phyloP scores from a whole-genome alignment of 495 filamentous ascomycete genomes.

The Aspergillus conjunctus region DNA sequence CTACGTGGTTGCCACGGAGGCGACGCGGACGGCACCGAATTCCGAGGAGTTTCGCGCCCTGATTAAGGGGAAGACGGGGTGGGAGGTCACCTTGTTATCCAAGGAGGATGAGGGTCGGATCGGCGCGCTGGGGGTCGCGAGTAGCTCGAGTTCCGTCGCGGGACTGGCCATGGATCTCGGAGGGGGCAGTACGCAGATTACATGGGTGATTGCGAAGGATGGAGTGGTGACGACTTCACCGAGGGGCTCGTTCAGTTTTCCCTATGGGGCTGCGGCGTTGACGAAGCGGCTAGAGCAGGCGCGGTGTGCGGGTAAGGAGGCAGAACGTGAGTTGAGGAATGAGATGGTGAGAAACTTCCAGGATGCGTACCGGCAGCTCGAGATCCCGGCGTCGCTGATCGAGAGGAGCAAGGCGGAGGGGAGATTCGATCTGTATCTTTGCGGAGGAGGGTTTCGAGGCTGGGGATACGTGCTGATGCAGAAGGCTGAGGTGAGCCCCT shows the following conservation, averaged over 20 bases:
- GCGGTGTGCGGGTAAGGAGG: conserved; percentile 21
- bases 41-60: conserved; percentile 61
- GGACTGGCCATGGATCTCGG: conserved; percentile 86
- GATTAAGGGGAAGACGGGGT: conserved; percentile 62
- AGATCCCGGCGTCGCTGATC: conserved; percentile 54
- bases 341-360: conserved; percentile 61
- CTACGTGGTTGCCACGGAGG: conserved; percentile 82
- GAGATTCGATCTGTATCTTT: conserved; percentile 72
- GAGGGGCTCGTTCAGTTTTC: conserved; percentile 57
- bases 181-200: conserved; percentile 86
- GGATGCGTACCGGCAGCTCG: conserved; percentile 57
- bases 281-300: conserved; percentile 56
- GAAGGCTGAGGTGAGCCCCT: conserved; percentile 64
- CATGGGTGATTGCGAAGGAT: conserved; percentile 65
- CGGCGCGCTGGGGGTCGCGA: conserved; percentile 78
- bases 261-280: conserved; percentile 83
- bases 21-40: conserved; percentile 78
- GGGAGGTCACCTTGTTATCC: conserved; percentile 67
- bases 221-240: conserved; percentile 52
- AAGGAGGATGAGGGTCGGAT: conserved; percentile 81
- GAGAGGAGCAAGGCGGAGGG: conserved; percentile 37
- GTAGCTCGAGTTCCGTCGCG: conserved; percentile 60
- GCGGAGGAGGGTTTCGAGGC: conserved; percentile 84
- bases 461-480: conserved; percentile 83
- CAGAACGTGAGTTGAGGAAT: conserved; percentile 43